phyloP scores from a whole-genome alignment of 23 red algal species.

The Gracilaria caudata region DNA sequence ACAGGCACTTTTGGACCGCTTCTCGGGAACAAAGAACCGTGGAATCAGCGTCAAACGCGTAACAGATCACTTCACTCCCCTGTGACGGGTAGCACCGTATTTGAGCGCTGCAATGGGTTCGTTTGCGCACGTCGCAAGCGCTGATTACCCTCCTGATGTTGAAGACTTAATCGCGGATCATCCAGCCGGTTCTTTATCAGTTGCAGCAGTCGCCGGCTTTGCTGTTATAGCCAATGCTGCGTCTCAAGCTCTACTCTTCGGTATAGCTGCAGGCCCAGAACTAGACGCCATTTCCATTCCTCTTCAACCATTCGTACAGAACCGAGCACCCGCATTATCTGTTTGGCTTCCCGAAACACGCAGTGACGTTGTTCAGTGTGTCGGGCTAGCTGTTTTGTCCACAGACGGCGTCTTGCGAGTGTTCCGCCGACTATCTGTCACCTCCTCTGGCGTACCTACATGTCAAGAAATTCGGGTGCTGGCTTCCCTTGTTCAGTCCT shows the following conservation, averaged over 20 bases:
- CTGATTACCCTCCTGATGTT: slow-evolving; percentile 52
- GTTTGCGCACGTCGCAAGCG: slow-evolving; percentile 34
- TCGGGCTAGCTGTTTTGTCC: slow-evolving; percentile 48
- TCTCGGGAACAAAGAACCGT: too few species aligned
- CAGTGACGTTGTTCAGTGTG: slow-evolving; percentile 15
- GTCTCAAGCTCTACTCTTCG: slow-evolving; percentile 40
- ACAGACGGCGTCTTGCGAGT: slow-evolving; percentile 57
- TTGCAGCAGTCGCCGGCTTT: slow-evolving; percentile 47
- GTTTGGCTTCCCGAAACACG: slow-evolving; percentile 24
- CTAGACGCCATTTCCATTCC: slow-evolving; percentile 43
- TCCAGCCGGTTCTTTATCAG: slow-evolving; percentile 13
- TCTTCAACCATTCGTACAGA: slow-evolving; percentile 5
- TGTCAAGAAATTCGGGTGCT: slow-evolving; percentile 39
- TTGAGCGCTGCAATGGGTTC: slow-evolving; percentile 33
- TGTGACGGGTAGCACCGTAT: too few species aligned
- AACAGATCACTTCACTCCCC: too few species aligned
- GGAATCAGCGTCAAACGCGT: too few species aligned
- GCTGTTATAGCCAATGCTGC: slow-evolving; percentile 36
- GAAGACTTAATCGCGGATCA: slow-evolving; percentile 44
- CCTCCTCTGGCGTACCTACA: slow-evolving; percentile 2
- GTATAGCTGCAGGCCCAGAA: slow-evolving; percentile 47
- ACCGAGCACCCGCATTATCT: slow-evolving; percentile 25
- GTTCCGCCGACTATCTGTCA: slow-evolving; percentile 27
- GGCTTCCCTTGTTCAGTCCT: slow-evolving; percentile 14
- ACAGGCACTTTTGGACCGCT: too few species aligned